Base-by-base conservation (phyloP, 352 stramenopile genomes). In the Globisporangium canariense region DNA sequence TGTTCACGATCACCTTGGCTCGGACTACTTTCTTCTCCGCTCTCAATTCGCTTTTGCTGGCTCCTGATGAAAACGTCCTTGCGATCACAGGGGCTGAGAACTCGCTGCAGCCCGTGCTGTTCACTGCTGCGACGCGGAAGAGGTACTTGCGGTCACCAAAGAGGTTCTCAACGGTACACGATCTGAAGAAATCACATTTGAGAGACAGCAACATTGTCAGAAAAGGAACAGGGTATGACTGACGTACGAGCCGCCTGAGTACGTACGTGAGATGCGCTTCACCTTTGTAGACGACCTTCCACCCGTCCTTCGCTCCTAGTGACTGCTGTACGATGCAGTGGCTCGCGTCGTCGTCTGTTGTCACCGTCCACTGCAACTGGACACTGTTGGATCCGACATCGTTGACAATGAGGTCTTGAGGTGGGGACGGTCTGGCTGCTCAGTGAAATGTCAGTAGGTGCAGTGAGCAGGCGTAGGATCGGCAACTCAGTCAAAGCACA, bases 301-400 rank as follows among this genome's bases (percentile, higher is more conserved):
- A 80, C 5, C 68, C 28, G 38, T 66, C 40, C 2, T 50, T 54
- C 7, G 38, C 36, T 13, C 67, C 73, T 7, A 76, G 43, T 22
- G 64, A 64, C 25, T 74, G 67, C 45, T 80, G 65, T 7, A 78
- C 58, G 9, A 76, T 40, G 22, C 58, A 74, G 7, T 51, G 59
- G 3, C 62, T 58, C 8, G 64, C 2, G 0, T 47, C 47, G 16
- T 66, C 66, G 1, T 41, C 9, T n/a, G 30, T 18, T 2, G 14
- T 32, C 6, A 43, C 38, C 10, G 47, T 32, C 63, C 63, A 68
- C 16, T 50, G 47, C 47, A 68, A 41, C 3, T 20, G 8, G 6
- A 60, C 63, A 16, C 46, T 47, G 36, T 64, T 53, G n/a, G 20
- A 46, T 18, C 54, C 49, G 6, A 52, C 16, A 22, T 60, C 47